These are phyloP conservation scores for Neopestalotiopsis sp. DNA, from an alignment of 2,329 filamentous ascomycete species.

Conservation along the genomic window DNA sequence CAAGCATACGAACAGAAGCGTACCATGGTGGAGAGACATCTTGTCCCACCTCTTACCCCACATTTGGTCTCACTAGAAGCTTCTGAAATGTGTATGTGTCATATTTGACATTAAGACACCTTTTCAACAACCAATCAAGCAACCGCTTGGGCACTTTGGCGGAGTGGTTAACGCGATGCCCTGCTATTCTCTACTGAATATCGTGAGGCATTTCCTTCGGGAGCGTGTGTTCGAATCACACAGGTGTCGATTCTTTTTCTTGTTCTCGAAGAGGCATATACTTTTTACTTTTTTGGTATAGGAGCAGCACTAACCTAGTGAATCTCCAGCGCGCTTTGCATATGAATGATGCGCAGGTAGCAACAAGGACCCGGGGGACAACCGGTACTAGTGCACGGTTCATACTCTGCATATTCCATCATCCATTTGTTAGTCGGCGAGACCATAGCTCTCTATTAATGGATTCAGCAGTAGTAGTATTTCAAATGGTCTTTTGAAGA, in stretches of 20 bases:
- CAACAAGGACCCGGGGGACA: too few relatives aligned
- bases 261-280: too few relatives aligned
- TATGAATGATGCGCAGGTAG: not conserved
- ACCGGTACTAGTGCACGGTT: too few relatives aligned
- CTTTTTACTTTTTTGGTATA: not conserved
- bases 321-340: too few relatives aligned
- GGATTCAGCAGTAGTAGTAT: too few relatives aligned
- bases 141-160: constrained; percentile 10
- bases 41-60: not conserved
- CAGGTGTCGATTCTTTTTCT: constrained; percentile 37
- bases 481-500: too few relatives aligned
- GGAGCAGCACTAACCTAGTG: too few relatives aligned
- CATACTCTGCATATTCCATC: too few relatives aligned
- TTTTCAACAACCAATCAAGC: constrained; percentile 7
- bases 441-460: too few relatives aligned
- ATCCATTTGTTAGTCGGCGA: too few relatives aligned
- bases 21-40: not conserved
- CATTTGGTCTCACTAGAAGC: not conserved
- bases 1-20: too few relatives aligned
- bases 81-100: not conserved
- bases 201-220: constrained; percentile 42
- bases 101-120: not conserved
- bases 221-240: constrained; percentile 49
- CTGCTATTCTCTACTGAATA: constrained; percentile 1
- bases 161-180: constrained; percentile 17